Conservation (phyloP, 2,329 filamentous ascomycete species). For the Neurospora crassa region DNA sequence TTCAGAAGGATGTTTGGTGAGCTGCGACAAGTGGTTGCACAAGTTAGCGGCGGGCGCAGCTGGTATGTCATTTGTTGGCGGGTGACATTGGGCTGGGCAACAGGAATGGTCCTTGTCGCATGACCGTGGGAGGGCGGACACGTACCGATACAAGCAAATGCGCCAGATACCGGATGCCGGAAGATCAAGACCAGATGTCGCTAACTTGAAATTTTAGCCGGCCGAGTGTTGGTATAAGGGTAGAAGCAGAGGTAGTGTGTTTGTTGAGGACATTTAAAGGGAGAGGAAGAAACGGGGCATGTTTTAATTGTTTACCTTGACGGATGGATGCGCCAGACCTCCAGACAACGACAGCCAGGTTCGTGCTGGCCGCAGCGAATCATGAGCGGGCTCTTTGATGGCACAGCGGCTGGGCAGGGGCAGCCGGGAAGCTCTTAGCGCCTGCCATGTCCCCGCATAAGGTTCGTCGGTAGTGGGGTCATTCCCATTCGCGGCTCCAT, state of each 20-base stretch:
- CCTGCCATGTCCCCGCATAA: neutral
- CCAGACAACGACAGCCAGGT: neutral
- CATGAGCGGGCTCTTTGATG: neutral
- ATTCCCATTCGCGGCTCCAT: neutral
- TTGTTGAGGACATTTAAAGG: neutral
- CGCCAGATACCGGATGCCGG: constrained; percentile 2
- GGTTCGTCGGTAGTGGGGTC: neutral
- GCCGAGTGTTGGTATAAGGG: neutral
- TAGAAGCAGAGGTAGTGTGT: neutral
- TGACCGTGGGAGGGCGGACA: neutral
- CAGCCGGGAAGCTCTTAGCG: neutral
- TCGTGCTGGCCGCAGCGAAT: neutral
- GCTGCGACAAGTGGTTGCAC: constrained; percentile 5
- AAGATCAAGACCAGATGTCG: neutral
- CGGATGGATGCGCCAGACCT: neutral
- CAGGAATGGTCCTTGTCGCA: neutral
- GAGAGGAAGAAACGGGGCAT: neutral
- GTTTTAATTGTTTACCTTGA: neutral
- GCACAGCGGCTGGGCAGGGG: neutral
- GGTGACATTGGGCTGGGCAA: neutral
- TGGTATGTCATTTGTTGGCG: neutral
- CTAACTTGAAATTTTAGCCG: neutral
- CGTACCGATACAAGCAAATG: constrained; percentile 9
- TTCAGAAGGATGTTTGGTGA: constrained; percentile 11
- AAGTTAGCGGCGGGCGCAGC: neutral